Base-by-base conservation (phyloP, 1,284 basidiomycete species). In the Clitocybe nebularis region DNA sequence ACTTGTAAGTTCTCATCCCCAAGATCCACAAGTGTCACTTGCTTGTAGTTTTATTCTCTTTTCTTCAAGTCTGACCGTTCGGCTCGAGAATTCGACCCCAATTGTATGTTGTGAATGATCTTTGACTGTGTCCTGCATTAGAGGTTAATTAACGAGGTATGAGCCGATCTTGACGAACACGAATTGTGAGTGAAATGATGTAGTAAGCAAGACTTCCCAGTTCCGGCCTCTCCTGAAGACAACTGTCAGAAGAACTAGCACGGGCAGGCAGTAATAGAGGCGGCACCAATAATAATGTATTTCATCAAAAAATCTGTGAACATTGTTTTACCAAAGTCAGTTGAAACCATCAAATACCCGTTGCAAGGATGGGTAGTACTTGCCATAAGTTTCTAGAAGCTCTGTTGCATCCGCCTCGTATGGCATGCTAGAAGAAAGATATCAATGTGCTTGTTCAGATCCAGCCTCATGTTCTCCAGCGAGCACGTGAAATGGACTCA, bases 31-130 rank as follows among this genome's bases (percentile, higher is more conserved):
- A n/a, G n/a, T n/a, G n/a, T 8, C 7, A 56, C 77, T 50, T 49
- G 92, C 92, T 78, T 95, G 93, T 24, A 97, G 74, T 64, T 97
- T 97, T 52, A 96, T 92, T 54, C 85, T 80, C 68, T 93, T 91
- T 72, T 94, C 92, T 45, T 89, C 93, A 34, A 96, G 75, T 55
- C 84, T 84, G 40, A 96, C 78, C 1, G 90, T 91, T 47, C 91
- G 73, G 61, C 89, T 93, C 6, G 90, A 92, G 62, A 96, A 95
- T 59, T 95, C 93, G 23, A 96, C 93, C 8, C 94, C 95, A 49
- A 99, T 98, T 9, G 95, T 99, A 62, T 99, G 95, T 64, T 94
- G 88, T 0, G 93, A 93, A 59, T 95, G 88, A 55, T 93, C 89
- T 68, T 95, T 96, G 77, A 95, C 93, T 96, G 61, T 30, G 39